These are phyloP conservation scores for Monilinia fructigena DNA, from an alignment of 2,329 filamentous ascomycete genomes.

Conservation along the genomic window DNA sequence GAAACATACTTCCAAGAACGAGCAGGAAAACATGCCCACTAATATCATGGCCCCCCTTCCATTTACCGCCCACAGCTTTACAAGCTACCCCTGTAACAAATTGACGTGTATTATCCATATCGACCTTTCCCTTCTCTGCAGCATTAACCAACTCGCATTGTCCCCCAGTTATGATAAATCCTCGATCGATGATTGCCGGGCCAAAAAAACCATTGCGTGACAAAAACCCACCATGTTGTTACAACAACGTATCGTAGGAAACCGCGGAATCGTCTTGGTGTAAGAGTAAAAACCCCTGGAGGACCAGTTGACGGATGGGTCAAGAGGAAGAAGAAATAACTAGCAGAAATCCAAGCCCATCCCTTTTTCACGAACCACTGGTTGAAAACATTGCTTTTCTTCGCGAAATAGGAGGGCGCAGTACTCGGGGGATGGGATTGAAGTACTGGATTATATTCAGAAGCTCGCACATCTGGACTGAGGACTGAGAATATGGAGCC, in stretches of 20 bases:
- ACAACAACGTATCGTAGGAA: conserved; percentile 66
- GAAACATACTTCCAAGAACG: conserved; percentile 76
- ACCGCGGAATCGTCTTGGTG: conserved; percentile 55
- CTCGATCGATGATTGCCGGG: conserved; percentile 81
- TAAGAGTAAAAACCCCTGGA: conserved; percentile 44
- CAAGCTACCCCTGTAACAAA: conserved; percentile 76
- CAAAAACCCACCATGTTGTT: conserved; percentile 76
- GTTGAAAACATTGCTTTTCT: conserved; percentile 92
- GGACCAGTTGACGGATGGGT: conserved; percentile 61
- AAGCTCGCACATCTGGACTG: conserved; percentile 66
- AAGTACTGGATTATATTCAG: conserved; percentile 58
- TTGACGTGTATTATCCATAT: conserved; percentile 48
- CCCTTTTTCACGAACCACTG: conserved; percentile 90
- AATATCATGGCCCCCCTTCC: conserved; percentile 95
- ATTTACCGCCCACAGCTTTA: conserved; percentile 75
- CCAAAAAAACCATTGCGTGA: conserved; percentile 99
- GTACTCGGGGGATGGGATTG: conserved; percentile 62
- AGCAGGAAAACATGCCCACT: conserved; percentile 93
- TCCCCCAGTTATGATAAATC: conserved; percentile 85
- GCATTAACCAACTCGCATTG: conserved; percentile 65
- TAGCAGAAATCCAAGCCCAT: conserved; percentile 84
- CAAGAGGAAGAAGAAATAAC: conserved; percentile 68
- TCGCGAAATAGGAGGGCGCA: conserved; percentile 84
- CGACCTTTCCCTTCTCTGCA: conserved; percentile 47
- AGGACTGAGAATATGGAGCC: conserved; percentile 79